Conservation (phyloP, 2,329 filamentous ascomycete species). For the Fusarium sp. region DNA sequence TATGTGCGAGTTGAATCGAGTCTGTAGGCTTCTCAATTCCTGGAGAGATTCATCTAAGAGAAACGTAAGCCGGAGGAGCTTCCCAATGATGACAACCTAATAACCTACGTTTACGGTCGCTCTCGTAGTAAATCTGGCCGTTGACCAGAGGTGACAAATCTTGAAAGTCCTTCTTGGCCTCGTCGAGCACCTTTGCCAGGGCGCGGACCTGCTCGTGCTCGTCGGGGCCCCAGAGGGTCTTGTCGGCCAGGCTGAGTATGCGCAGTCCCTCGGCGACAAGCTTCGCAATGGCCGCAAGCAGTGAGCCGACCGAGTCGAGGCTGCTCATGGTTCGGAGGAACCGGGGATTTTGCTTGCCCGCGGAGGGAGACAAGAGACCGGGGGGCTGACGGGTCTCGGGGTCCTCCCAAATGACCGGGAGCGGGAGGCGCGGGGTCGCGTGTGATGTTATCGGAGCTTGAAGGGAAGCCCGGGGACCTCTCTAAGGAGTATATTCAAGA, state of each 20-base stretch:
- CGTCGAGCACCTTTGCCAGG: conserved; percentile 63
- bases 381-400: conserved; percentile 1
- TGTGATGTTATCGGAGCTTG: conserved; percentile 14
- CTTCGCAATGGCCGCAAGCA: conserved; percentile 65
- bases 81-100: not conserved
- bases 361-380: conserved; percentile 2
- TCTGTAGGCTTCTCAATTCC: conserved; percentile 57
- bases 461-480: conserved; percentile 12
- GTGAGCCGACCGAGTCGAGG: conserved; percentile 63
- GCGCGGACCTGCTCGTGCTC: conserved; percentile 66
- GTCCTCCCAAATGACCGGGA: not conserved
- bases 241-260: conserved; percentile 64
- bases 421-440: conserved; percentile 28
- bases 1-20: conserved; percentile 57
- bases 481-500: not conserved
- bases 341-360: not conserved
- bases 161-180: conserved; percentile 68
- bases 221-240: conserved; percentile 64
- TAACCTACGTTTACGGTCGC: conserved; percentile 61
- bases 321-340: conserved; percentile 47
- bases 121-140: conserved; percentile 65
- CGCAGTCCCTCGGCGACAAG: conserved; percentile 61
- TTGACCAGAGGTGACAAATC: conserved; percentile 63
- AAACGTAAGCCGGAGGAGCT: conserved; percentile 10
- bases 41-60: conserved; percentile 60